Base-by-base conservation (phyloP, 495 filamentous ascomycete genomes). In the Hapsidospora chrysogenum region DNA sequence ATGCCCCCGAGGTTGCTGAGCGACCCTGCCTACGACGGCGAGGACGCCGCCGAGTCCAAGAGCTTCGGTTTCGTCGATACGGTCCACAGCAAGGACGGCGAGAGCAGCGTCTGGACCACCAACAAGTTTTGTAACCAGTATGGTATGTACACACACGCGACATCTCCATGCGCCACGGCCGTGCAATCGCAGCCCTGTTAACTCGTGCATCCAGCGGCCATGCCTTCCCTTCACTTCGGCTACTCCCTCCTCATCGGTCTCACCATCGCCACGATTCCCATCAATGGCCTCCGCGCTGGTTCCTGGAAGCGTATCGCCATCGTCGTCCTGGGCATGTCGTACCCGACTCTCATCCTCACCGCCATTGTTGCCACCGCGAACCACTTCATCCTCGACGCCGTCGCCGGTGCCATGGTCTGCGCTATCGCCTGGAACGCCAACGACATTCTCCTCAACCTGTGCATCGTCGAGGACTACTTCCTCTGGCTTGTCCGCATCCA, bases 201-300 rank as follows among this genome's bases (percentile, higher is more conserved):
- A 7, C 23, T n/a, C 23, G 7, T 26, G 7, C 23, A 26, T 26
- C 0, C 14, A 53, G 80, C 80, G 17, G 80, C 80, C 11, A 85
- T 85, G 80, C 80, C 80, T 5, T 76, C 74, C 11, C 65, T 85
- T 41, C 78, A 85, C 48, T 85, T 85, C 50, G 80, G 78, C 9
- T 85, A 84, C 46, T 75, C 79, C 4, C 69, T 85, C 21, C 68
- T 80, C 49, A 76, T 85, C 40, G 80, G 80, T 10, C 53, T 75
- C 13, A 82, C 78, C 0, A 66, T 84, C 37, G 62, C 71, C 10
- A 44, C 48, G 17, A 34, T 53, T n/a, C 50, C 50, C 23, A 15
- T 36, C 13, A 36, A 23, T 27, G 33, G 33, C 11, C 43, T 53
- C 5, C 26, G 50, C 17, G 43, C 38, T 28, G 37, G 38, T 5